A percentile compares a stretch with the other conserved stretches of the same genome.
phyloP scores from a whole-genome alignment of 768 basidiomycete genomes.

The Lactarius evosmus region DNA sequence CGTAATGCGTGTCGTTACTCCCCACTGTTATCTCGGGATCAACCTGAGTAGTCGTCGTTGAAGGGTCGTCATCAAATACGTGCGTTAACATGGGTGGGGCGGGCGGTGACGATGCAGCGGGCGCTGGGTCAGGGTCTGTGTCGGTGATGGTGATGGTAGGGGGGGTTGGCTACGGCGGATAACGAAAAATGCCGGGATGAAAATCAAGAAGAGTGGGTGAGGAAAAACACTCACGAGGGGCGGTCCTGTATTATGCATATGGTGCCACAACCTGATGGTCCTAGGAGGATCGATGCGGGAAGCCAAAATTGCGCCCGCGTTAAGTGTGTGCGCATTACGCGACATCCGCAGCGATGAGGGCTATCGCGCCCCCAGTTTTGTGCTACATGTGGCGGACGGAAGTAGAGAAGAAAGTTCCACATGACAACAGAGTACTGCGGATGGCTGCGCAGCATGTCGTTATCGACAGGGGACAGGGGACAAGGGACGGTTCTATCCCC shows the following conservation, averaged over 20 bases:
- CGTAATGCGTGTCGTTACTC: neutral
- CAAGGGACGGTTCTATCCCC: neutral
- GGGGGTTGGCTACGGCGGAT: neutral
- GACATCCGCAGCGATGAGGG: conserved; percentile 5
- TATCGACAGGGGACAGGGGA: too few species aligned
- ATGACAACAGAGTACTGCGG: neutral
- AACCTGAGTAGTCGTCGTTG: conserved; percentile 12
- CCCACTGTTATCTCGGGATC: conserved; percentile 7
- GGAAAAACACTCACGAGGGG: neutral
- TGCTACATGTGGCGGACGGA: neutral
- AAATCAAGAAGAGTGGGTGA: neutral
- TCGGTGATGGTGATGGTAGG: neutral
- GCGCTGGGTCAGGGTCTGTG: neutral
- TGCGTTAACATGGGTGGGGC: neutral
- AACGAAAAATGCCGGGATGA: neutral
- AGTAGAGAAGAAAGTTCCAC: neutral
- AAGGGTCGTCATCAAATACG: neutral
- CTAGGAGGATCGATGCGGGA: neutral
- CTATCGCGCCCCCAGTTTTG: neutral
- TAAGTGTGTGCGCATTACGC: conserved; percentile 13
- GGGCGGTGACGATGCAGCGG: neutral
- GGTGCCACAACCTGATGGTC: conserved; percentile 14
- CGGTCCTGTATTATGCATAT: neutral
- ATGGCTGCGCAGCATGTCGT: conserved; percentile 12
- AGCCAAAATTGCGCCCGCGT: neutral